Conservation (phyloP, 441 rosid species). For the California macrophylla region DNA sequence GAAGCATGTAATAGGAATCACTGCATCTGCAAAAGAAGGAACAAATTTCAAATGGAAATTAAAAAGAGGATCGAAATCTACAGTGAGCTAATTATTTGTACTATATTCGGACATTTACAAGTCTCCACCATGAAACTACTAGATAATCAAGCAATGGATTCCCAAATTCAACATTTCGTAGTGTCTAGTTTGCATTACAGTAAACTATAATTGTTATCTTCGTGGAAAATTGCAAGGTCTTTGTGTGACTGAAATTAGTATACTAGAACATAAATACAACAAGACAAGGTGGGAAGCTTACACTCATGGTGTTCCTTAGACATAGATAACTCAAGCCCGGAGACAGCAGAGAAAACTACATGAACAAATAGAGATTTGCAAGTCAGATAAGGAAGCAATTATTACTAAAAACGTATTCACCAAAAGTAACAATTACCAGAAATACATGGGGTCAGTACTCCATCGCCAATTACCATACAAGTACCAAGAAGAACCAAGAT, state of each 20-base stretch:
- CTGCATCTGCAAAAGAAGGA: constrained; percentile 57
- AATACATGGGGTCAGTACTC: constrained; percentile 90
- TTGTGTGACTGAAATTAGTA: neutral
- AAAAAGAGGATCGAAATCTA: neutral
- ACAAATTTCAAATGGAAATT: neutral
- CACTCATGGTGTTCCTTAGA: constrained; percentile 84
- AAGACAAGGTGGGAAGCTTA: constrained; percentile 31
- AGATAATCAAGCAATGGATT: neutral
- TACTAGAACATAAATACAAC: neutral
- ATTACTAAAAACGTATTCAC: neutral
- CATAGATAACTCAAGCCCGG: constrained; percentile 92
- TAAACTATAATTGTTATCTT: neutral
- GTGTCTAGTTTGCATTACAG: neutral
- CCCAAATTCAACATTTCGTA: neutral
- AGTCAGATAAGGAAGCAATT: constrained; percentile 9
- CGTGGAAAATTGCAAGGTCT: neutral
- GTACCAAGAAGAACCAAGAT: constrained; percentile 90
- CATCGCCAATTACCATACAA: constrained; percentile 99
- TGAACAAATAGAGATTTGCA: constrained; percentile 1
- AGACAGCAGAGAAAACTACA: constrained; percentile 93
- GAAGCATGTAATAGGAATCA: constrained; percentile 82
- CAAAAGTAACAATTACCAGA: constrained; percentile 43
- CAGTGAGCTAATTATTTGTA: neutral
- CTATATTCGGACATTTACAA: neutral
- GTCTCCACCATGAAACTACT: neutral